phyloP scores from a whole-genome alignment of 78 protist genomes.

The Speleostelium caveatum region DNA sequence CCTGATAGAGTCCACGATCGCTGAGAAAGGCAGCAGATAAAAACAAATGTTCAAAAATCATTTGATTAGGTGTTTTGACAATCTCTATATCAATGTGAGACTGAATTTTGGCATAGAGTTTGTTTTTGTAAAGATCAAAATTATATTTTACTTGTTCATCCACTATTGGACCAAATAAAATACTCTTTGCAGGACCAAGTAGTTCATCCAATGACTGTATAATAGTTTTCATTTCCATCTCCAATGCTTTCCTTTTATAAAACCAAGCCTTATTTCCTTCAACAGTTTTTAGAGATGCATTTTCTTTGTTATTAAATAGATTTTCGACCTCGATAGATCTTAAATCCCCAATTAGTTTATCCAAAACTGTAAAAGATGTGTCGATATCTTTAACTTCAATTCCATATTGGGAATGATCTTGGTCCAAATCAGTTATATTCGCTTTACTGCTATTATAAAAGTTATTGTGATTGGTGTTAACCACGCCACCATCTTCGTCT shows the following conservation, averaged over 20 bases:
- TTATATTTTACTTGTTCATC: neutral
- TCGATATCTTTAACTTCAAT: neutral
- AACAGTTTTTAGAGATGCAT: constrained; percentile 2
- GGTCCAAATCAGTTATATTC: neutral
- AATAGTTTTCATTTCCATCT: constrained; percentile 33
- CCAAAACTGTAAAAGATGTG: constrained; percentile 11
- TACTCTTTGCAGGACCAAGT: constrained; percentile 32
- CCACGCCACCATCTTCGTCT: neutral
- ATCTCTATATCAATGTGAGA: neutral
- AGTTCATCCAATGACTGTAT: constrained; percentile 10
- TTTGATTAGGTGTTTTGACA: neutral
- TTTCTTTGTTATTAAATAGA: constrained; percentile 40
- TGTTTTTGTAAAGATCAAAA: neutral
- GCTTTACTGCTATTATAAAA: neutral
- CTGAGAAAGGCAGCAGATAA: constrained; percentile 1
- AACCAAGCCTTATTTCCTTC: constrained; percentile 32
- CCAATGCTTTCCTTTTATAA: constrained; percentile 34
- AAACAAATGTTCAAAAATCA: constrained; percentile 6
- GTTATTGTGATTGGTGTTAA: neutral
- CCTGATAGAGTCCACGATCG: neutral
- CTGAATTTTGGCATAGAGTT: neutral
- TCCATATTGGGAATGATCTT: neutral
- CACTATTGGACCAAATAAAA: constrained; percentile 11
- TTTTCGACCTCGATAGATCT: constrained; percentile 35
- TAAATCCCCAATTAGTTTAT: constrained; percentile 37